Evolutionary conservation across 345 rosid genomes (phyloP).

Genomic region (thale cress (Arabidopsis thaliana)): DNA sequence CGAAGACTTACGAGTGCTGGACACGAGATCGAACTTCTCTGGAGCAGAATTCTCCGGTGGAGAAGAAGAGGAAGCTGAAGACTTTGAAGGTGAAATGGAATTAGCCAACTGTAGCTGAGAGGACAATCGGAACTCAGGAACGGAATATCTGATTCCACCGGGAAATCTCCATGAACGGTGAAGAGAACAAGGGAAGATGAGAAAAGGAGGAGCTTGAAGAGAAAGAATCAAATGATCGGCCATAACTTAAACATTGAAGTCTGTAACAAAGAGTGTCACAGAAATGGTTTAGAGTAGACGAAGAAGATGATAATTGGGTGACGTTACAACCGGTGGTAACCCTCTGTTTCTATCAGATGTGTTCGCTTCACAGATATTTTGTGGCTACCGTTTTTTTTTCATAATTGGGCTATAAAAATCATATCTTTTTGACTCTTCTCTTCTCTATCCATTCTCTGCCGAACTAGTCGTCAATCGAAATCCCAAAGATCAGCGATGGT

Average conservation of each 20-base stretch:
- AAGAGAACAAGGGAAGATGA: conserved; percentile 27
- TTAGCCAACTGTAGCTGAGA: conserved; percentile 16
- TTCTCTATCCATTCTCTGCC: conserved; percentile 2
- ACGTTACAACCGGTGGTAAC: conserved; percentile 28
- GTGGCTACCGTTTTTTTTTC: conserved; percentile 25
- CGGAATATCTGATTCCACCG: conserved; percentile 28
- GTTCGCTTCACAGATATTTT: not conserved
- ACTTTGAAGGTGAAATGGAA: conserved; percentile 34
- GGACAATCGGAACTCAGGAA: conserved; percentile 24
- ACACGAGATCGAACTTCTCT: conserved; percentile 48
- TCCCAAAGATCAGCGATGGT: conserved; percentile 34
- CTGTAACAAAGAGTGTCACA: conserved; percentile 32
- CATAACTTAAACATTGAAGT: conserved; percentile 37
- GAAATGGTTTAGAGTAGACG: conserved; percentile 1
- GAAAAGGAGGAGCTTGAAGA: conserved; percentile 39
- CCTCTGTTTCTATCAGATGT: conserved; percentile 26
- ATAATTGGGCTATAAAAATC: not conserved
- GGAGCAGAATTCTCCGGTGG: conserved; percentile 10
- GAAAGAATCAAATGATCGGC: conserved; percentile 40
- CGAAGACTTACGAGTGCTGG: conserved; percentile 48
- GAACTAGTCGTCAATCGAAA: conserved; percentile 30
- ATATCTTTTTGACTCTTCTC: not conserved
- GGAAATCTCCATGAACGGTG: conserved; percentile 27
- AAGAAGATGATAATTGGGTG: conserved; percentile 26
- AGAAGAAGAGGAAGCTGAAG: conserved; percentile 35